Conservation (phyloP, 1,284 basidiomycete genomes). For the Pyrrhoderma noxium region DNA sequence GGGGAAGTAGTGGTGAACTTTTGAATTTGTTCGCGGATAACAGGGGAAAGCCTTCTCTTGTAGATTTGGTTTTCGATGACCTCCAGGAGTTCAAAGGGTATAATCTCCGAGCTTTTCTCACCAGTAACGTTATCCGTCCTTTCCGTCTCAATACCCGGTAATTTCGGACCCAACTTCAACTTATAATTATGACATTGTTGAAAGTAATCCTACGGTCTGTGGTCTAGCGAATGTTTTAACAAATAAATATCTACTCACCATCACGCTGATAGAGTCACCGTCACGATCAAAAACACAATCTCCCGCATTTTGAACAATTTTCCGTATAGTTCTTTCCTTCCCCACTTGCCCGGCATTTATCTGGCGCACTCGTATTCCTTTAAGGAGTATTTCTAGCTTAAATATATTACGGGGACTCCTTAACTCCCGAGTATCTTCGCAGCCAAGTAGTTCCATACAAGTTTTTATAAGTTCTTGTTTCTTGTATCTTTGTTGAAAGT, state of each 20-base stretch:
- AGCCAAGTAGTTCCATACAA: background rate
- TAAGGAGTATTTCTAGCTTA: conserved; percentile 5
- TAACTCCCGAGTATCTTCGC: background rate
- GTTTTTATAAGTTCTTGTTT: background rate
- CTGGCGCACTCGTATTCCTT: conserved; percentile 11
- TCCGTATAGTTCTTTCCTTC: conserved; percentile 23
- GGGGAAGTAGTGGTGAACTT: conserved; percentile 23
- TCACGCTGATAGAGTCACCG: conserved; percentile 26
- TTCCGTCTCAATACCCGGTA: conserved; percentile 20
- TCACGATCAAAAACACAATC: conserved; percentile 28
- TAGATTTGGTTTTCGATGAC: conserved; percentile 24
- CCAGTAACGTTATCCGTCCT: background rate
- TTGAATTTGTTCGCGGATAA: conserved; percentile 21
- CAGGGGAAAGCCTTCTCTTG: conserved; percentile 22
- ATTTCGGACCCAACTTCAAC: conserved; percentile 18
- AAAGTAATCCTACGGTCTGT: conserved; percentile 34
- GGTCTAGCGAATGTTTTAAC: too few species aligned
- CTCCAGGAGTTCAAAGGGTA: conserved; percentile 25
- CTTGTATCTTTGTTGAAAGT: conserved; percentile 8
- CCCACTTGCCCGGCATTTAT: conserved; percentile 6
- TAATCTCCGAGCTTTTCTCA: conserved; percentile 18
- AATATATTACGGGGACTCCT: background rate
- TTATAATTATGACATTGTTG: conserved; percentile 15
- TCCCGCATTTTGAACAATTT: conserved; percentile 29
- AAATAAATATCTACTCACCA: conserved; percentile 23